These are phyloP conservation scores for Xenosphaeropsis pyriputrescens DNA, from an alignment of 2,329 filamentous ascomycete genomes.

Conservation along the genomic window DNA sequence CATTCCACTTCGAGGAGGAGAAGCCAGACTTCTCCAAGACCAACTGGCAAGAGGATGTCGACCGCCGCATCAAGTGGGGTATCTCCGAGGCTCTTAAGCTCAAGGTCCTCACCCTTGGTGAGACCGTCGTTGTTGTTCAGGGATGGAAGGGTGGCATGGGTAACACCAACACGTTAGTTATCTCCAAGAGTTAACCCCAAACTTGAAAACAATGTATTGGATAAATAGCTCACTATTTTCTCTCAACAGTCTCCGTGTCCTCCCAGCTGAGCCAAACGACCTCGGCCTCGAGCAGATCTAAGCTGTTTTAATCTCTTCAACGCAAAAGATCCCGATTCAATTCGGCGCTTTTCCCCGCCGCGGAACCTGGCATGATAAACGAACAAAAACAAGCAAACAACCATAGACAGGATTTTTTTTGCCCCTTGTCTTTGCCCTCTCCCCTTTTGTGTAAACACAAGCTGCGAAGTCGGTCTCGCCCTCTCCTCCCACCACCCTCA, in stretches of 20 bases:
- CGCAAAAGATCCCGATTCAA: too few species aligned
- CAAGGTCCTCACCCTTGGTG: constrained; percentile 55
- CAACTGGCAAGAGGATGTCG: constrained; percentile 98
- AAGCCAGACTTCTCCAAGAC: constrained; percentile 90
- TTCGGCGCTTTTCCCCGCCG: too few species aligned
- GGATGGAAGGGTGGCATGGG: constrained; percentile 88
- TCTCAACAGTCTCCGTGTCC: neutral
- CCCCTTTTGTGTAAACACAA: too few species aligned
- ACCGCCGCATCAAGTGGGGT: constrained; percentile 94
- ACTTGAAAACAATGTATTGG: too few species aligned
- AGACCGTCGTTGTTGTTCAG: constrained; percentile 71
- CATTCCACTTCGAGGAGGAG: constrained; percentile 82
- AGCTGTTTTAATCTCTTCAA: neutral
- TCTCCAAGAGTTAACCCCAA: too few species aligned
- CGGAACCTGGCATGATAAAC: too few species aligned
- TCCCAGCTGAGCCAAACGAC: neutral
- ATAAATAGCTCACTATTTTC: too few species aligned
- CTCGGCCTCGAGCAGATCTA: neutral
- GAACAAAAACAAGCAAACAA: too few species aligned
- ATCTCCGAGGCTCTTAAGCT: constrained; percentile 78
- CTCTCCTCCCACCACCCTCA: too few species aligned
- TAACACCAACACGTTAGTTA: constrained; percentile 61
- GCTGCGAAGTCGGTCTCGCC: too few species aligned
- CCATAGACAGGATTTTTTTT: too few species aligned
- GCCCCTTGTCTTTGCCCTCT: too few species aligned